These are phyloP conservation scores for Gossypioides kirkii DNA, from an alignment of 345 rosid genomes.

Conservation along the genomic window DNA sequence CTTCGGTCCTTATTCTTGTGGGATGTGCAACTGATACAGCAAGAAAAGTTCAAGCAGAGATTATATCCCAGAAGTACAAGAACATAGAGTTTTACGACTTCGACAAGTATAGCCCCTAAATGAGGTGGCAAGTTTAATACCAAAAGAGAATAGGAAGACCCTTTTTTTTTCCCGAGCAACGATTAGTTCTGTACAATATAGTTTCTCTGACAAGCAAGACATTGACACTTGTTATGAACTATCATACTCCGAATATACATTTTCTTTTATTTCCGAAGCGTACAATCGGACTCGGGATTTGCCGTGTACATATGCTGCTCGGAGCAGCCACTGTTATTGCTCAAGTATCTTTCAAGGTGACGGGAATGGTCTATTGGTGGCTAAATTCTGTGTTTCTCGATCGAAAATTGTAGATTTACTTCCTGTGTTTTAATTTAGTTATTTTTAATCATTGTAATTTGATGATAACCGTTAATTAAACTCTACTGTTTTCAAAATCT, in stretches of 20 bases:
- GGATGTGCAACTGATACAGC: conserved; percentile 96
- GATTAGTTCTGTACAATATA: neutral
- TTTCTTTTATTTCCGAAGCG: neutral
- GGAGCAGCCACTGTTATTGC: neutral
- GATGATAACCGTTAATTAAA: too few relatives aligned
- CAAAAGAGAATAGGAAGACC: neutral
- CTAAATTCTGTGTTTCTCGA: neutral
- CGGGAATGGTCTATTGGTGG: neutral
- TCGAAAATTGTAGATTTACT: too few relatives aligned
- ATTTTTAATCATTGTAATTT: too few relatives aligned
- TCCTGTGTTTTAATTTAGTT: too few relatives aligned
- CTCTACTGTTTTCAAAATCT: too few relatives aligned
- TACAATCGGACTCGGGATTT: neutral
- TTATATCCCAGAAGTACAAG: conserved; percentile 92
- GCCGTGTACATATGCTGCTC: neutral
- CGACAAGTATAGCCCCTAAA: conserved; percentile 38
- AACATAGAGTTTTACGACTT: conserved; percentile 84
- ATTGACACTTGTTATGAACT: neutral
- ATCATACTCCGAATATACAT: neutral
- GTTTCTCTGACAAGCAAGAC: neutral
- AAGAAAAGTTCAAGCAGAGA: conserved; percentile 94
- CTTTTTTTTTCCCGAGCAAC: neutral
- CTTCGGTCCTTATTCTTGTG: conserved; percentile 94
- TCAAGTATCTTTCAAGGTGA: neutral
- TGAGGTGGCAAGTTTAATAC: neutral